Base-by-base conservation (phyloP, 371 early-diverging fungal species). In the Quaeritorhiza haematococci region DNA sequence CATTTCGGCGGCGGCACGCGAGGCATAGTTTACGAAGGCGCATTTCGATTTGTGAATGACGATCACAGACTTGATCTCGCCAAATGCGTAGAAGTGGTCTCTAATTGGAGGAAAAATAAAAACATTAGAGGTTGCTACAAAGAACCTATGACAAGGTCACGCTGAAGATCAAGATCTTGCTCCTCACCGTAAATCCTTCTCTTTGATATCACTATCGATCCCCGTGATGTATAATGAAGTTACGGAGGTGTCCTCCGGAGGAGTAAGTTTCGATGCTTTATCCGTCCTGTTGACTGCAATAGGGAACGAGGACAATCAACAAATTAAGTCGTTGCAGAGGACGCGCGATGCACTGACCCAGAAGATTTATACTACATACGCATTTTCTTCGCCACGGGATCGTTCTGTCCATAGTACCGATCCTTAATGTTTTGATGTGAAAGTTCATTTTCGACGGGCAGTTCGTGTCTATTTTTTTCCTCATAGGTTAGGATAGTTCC, bases 371-470 rank as follows among this genome's bases (percentile, higher is more conserved):
- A 32, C 10, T 7, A 38, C 76, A 71, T 49, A 96, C 70, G 56
- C 66, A 94, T 90, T 62, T 88, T 87, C 46, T 77, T 76, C 5
- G 96, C 97, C 6, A 96, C 94, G 17, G 95, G 94, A 68, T 96
- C 95, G 64, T 94, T 92, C 46, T 73, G 76, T 26, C 95, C 97
- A 63, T 88, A 84, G 73, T 93, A 95, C 53, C 96, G 82, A 73
- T 94, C 94, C 52, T 85, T 86, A 59, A 91, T 87, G 66, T 96
- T 94, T 60, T 94, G 94, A 64, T 91, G 83, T 19, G 85, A 77
- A 55, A 90, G 63, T 34, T 93, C 93, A 49, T 81, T 78, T 26
- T 93, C 90, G 47, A 77, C 61, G 49, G 59, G 28, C 69, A 90
- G 66, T 58, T 94, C 95, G 64, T 96, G 94, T 46, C 95, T 82